These are phyloP conservation scores for Opeltia flavorubescens DNA, from an alignment of 495 filamentous ascomycete genomes.

Conservation along the genomic window DNA sequence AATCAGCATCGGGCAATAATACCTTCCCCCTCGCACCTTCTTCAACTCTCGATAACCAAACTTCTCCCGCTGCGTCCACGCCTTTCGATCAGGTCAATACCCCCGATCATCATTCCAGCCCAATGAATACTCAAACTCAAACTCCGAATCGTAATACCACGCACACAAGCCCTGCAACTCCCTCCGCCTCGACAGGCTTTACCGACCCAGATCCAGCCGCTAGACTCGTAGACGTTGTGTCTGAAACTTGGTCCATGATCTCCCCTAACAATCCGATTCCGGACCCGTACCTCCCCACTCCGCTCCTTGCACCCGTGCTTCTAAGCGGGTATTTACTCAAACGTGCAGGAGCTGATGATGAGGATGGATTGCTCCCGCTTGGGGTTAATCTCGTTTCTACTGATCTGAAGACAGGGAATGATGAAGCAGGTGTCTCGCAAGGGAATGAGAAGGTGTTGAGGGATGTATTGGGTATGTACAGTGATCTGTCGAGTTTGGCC, in stretches of 20 bases:
- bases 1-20: conserved; percentile 25
- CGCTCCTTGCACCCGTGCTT: conserved; percentile 45
- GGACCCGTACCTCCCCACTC: conserved; percentile 56
- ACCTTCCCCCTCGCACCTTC: conserved; percentile 24
- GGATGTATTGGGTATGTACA: conserved; percentile 63
- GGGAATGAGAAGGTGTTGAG: conserved; percentile 47
- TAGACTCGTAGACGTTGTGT: conserved; percentile 58
- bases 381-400: conserved; percentile 47
- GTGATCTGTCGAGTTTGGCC: conserved; percentile 61
- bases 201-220: conserved; percentile 56
- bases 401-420: background rate
- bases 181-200: conserved; percentile 40
- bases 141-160: too few relatives aligned
- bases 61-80: conserved; percentile 22
- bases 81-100: conserved; percentile 27
- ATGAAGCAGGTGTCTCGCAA: conserved; percentile 28
- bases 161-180: conserved; percentile 1
- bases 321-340: conserved; percentile 67
- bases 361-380: conserved; percentile 49
- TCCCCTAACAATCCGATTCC: conserved; percentile 10
- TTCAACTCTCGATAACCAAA: conserved; percentile 32
- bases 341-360: conserved; percentile 44
- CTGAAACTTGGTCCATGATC: conserved; percentile 65
- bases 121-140: conserved; percentile 12
- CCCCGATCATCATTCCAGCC: conserved; percentile 25